Base-by-base conservation (phyloP, 805 yeast genomes). In the Candida patagonica region DNA sequence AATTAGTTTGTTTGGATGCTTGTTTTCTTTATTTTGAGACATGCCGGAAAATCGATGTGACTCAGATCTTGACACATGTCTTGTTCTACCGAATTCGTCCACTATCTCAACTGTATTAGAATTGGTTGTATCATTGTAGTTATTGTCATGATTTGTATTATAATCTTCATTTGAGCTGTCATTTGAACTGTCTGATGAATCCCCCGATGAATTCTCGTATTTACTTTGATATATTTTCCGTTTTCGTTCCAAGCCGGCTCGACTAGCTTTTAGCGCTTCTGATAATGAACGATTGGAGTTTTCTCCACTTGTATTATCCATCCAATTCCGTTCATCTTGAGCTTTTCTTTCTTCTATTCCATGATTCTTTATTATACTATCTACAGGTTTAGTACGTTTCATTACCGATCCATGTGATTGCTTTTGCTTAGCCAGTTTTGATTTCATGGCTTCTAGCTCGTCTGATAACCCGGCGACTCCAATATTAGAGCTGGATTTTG, bases 21-120 rank as follows among this genome's bases (percentile, higher is more conserved):
- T 33, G 12, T 37, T 41, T 7, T 35, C 17, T 12, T 16, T 19
- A 21, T 23, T 15, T 13, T 13, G 24, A 21, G 3, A 19, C 6
- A 20, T 35, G 6, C 24, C 9, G 13, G 13, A 20, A 22, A 9
- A 34, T n/a, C 31, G 10, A 16, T 36, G 6, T 29, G 38, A 10
- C 33, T 23, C 10, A 13, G 26, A 17, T 9, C 10, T 32, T 2
- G 40, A 37, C 6, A 52, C 55, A 16, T 12, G 7, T 26, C 56
- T 36, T 6, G 52, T 38, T 19, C 56, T 40, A 7, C 56, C 56
- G 47, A 43, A 52, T 30, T 45, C 42, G 38, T 52, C 56, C 8
- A 30, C 43, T 12, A 50, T 41, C 31, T 51, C 55, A 16, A 44
- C 42, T 38, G n/a, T n/a, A n/a, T n/a, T n/a, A n/a, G n/a, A n/a